These are phyloP conservation scores for Fraxinus velutina DNA, from an alignment of 305 asterid genomes.

Conservation along the genomic window DNA sequence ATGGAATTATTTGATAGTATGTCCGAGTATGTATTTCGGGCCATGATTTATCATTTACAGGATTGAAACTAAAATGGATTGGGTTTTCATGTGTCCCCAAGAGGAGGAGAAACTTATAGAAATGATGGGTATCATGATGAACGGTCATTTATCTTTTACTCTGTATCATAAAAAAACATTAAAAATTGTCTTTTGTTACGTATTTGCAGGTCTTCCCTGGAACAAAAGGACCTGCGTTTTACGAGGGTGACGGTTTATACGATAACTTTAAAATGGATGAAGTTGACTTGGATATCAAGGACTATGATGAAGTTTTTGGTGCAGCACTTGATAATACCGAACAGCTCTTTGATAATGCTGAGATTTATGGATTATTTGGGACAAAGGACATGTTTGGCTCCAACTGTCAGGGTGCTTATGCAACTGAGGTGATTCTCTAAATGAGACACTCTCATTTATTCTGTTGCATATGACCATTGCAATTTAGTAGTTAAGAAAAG, in stretches of 20 bases:
- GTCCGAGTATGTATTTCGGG: not conserved
- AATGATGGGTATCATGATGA: not conserved
- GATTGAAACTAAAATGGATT: not conserved
- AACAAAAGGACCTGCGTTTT: conserved; percentile 30
- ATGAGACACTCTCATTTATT: not conserved
- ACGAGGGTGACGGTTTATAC: conserved; percentile 35
- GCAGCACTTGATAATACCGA: conserved; percentile 40
- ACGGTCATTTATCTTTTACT: not conserved
- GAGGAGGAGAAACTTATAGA: not conserved
- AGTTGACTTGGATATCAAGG: conserved; percentile 42
- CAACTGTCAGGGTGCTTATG: conserved; percentile 36
- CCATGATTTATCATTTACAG: not conserved
- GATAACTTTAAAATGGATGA: conserved; percentile 56
- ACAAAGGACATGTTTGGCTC: conserved; percentile 41
- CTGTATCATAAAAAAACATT: not conserved
- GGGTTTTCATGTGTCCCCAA: not conserved
- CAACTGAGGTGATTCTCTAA: conserved; percentile 40
- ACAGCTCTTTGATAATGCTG: conserved; percentile 40
- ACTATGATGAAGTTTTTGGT: conserved; percentile 55
- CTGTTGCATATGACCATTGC: not conserved
- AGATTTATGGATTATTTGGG: conserved; percentile 44
- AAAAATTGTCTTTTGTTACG: not conserved
- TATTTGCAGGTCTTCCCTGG: conserved; percentile 41
- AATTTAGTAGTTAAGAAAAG: not conserved
- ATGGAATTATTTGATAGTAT: not conserved